Conservation (phyloP, 2,329 filamentous ascomycete species). For the Neofusicoccum kwambonambiense region DNA sequence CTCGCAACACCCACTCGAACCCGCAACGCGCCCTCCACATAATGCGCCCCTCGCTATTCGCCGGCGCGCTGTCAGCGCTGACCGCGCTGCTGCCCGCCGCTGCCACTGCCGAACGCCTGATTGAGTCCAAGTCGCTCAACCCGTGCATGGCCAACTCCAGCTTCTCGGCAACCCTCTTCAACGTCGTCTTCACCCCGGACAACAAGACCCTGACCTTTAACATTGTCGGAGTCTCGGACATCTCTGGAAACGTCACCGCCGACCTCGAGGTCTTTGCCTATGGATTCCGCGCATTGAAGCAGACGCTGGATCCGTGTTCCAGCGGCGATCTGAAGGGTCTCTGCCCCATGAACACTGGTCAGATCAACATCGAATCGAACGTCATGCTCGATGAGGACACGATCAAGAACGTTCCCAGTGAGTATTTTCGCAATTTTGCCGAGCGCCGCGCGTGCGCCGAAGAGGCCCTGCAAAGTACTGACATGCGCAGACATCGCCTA, state of each 20-base stretch:
- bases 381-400: conserved; percentile 57
- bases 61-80: conserved; percentile 16
- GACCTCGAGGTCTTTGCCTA: conserved; percentile 77
- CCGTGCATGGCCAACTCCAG: conserved; percentile 80
- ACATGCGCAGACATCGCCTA: conserved; percentile 68
- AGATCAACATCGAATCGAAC: conserved; percentile 74
- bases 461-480: conserved; percentile 20
- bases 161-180: conserved; percentile 88
- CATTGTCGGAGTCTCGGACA: conserved; percentile 78
- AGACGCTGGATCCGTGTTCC: conserved; percentile 73
- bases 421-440: conserved; percentile 23
- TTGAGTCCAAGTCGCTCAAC: conserved; percentile 80
- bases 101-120: conserved; percentile 57
- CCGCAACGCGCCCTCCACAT: not conserved
- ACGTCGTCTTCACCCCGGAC: conserved; percentile 73
- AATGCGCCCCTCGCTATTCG: conserved; percentile 9
- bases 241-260: conserved; percentile 78
- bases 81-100: conserved; percentile 7
- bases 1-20: not conserved
- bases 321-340: conserved; percentile 65
- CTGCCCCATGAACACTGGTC: conserved; percentile 87
- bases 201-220: conserved; percentile 73
- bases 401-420: conserved; percentile 66
- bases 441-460: not conserved
- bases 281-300: conserved; percentile 69